Conservation (phyloP, 768 basidiomycete species). For the Pholiota molesta region DNA sequence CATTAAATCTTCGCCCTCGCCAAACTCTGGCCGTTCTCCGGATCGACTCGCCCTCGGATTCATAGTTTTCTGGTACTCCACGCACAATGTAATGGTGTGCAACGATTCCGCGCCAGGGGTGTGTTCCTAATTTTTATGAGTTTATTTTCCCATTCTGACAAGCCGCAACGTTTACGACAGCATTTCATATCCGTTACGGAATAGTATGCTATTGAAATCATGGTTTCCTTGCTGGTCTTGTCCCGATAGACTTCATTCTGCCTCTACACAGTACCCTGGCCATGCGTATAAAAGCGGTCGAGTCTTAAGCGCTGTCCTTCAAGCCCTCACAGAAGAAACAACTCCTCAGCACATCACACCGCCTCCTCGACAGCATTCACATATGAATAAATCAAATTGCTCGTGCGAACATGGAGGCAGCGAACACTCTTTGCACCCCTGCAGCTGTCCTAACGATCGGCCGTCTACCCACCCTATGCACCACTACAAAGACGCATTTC, state of each 20-base stretch:
- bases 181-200: slow-evolving; percentile 24
- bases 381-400: slow-evolving; percentile 19
- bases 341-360: neutral
- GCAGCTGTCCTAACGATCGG: slow-evolving; percentile 31
- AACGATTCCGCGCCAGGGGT: slow-evolving; percentile 9
- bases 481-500: slow-evolving; percentile 28
- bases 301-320: neutral
- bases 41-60: slow-evolving; percentile 16
- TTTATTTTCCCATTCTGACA: slow-evolving; percentile 16
- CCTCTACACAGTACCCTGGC: neutral
- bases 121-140: slow-evolving; percentile 16
- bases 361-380: neutral
- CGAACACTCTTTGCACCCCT: slow-evolving; percentile 27
- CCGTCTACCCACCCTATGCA: slow-evolving; percentile 25
- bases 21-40: neutral
- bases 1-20: slow-evolving; percentile 8
- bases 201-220: slow-evolving; percentile 11
- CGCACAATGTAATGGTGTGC: slow-evolving; percentile 2
- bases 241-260: slow-evolving; percentile 10
- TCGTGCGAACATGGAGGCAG: slow-evolving; percentile 23
- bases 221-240: slow-evolving; percentile 18
- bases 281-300: slow-evolving; percentile 10
- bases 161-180: slow-evolving; percentile 23
- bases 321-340: neutral
- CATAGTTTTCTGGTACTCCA: neutral